Evolutionary conservation across 2,329 filamentous ascomycete genomes (phyloP), one percentile per base, ranked within the genome.

Genomic region (Penicillium paneum): DNA sequence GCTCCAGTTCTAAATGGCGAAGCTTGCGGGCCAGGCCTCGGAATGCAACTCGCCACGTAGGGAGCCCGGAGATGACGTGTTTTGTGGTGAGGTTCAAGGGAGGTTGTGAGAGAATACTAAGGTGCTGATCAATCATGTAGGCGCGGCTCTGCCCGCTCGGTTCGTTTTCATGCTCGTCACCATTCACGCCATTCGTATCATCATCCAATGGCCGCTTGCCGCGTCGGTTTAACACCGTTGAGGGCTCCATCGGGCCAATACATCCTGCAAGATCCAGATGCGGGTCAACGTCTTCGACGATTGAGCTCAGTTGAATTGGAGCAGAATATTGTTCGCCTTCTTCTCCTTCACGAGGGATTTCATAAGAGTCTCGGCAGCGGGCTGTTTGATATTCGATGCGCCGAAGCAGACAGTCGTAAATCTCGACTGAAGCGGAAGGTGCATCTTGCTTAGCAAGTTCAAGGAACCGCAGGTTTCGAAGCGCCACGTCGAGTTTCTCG

Each of bases 11-110:
- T 6, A 83, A 76, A 65, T 92, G 87, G 41, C 88, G 86, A 32
- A 97, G 77, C 47, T 82, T 81, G 40, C 84, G 80, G 48, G 90
- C 80, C 4, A 97, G 79, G 8, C 82, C 79, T n/a, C 83, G 80
- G 68, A 94, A 96, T 66, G 96, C 87, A 5, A 97, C 84, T 0
- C 85, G 87, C 90, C 91, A 99, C 66, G 89, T 85, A 31, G 87
- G 86, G 24, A 83, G 81, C 31, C 83, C 84, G 34, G 79, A 60
- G 13, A 71, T 65, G 8, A 69, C 61, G 17, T 66, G 66, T 47
- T 71, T 66, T 5, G 69, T 72, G 17, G 67, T 67, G 24, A 78
- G 72, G 41, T 68, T 68, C 51, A 69, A 67, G 2, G 73, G 72
- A 8, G 75, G 67, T 57, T 76, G 70, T 26, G 74, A 67, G 76